Evolutionary conservation across 768 basidiomycete species (phyloP).

Genomic region (Termitomyces sp.): DNA sequence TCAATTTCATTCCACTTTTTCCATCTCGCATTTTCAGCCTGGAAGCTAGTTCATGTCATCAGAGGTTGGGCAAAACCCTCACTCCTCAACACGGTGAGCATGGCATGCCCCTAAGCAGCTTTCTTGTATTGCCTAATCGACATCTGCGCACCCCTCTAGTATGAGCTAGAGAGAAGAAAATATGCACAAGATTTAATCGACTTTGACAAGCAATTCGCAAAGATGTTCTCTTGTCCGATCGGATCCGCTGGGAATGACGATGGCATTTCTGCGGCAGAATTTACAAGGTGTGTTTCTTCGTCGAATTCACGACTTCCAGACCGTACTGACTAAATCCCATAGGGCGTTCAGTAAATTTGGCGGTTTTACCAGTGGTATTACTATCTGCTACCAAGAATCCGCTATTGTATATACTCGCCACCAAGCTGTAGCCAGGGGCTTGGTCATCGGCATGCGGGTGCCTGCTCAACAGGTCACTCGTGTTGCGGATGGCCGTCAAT

Average conservation of each 20-base stretch:
- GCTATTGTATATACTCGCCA: slow-evolving; percentile 31
- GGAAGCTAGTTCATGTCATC: slow-evolving; percentile 57
- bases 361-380: slow-evolving; percentile 48
- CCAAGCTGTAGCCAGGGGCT: slow-evolving; percentile 31
- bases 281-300: slow-evolving; percentile 30
- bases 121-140: background rate
- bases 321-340: background rate
- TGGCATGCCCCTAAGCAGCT: background rate
- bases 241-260: slow-evolving; percentile 19
- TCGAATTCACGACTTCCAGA: background rate
- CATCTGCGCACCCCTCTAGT: slow-evolving; percentile 29
- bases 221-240: slow-evolving; percentile 66
- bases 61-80: slow-evolving; percentile 45
- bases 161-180: slow-evolving; percentile 60
- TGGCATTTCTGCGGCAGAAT: slow-evolving; percentile 49
- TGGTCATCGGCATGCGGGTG: slow-evolving; percentile 48
- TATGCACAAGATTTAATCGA: slow-evolving; percentile 69
- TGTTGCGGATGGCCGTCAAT: slow-evolving; percentile 42
- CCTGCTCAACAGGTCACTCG: slow-evolving; percentile 43
- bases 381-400: slow-evolving; percentile 46
- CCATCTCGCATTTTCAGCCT: slow-evolving; percentile 27
- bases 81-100: slow-evolving; percentile 44
- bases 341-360: slow-evolving; percentile 50
- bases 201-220: slow-evolving; percentile 62
- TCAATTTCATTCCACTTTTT: background rate